Evolutionary conservation across 2,329 filamentous ascomycete species (phyloP).

Genomic region (Karstenula rhodostoma): DNA sequence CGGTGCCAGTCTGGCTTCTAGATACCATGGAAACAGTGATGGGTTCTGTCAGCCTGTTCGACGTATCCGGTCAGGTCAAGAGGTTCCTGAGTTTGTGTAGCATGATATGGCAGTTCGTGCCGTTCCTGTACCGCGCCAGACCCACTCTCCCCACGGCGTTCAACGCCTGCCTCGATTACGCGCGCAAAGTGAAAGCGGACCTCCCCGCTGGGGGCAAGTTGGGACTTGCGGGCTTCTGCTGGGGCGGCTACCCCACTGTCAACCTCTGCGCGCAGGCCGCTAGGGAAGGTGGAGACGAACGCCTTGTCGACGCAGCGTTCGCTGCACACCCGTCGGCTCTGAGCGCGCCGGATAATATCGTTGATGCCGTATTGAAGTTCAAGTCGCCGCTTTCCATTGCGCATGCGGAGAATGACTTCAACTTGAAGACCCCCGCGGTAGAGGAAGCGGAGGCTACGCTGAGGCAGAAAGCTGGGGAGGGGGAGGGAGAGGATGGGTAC

Average conservation of each 20-base stretch:
- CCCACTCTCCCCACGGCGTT: slow-evolving; percentile 11
- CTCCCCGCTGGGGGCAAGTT: slow-evolving; percentile 20
- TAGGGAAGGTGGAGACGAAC: slow-evolving; percentile 14
- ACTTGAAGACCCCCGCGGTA: slow-evolving; percentile 21
- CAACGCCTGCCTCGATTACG: slow-evolving; percentile 13
- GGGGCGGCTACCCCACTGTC: slow-evolving; percentile 31
- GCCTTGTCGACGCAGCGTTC: slow-evolving; percentile 27
- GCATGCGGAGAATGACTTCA: slow-evolving; percentile 28
- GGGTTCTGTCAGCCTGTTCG: slow-evolving; percentile 10
- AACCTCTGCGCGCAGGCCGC: slow-evolving; percentile 15
- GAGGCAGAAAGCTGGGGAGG: slow-evolving; percentile 24
- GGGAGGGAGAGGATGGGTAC: slow-evolving; percentile 25
- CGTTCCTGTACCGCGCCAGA: slow-evolving; percentile 21
- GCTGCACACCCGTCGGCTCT: slow-evolving; percentile 28
- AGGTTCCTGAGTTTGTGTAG: slow-evolving; percentile 6
- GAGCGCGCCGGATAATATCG: slow-evolving; percentile 13
- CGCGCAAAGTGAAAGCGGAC: slow-evolving; percentile 18
- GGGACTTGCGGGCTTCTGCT: slow-evolving; percentile 32
- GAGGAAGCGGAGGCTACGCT: slow-evolving; percentile 26
- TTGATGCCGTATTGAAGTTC: slow-evolving; percentile 23
- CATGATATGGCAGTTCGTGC: slow-evolving; percentile 16
- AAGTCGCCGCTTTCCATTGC: slow-evolving; percentile 28
- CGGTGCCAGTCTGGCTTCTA: slow-evolving; percentile 18
- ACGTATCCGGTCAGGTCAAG: slow-evolving; percentile 9
- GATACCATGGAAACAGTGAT: slow-evolving; percentile 21